Percentiles rank a stretch among this genome's conserved stretches.
Evolutionary conservation across 805 yeast species (phyloP).

Genomic region (Barnettozyma populi): DNA sequence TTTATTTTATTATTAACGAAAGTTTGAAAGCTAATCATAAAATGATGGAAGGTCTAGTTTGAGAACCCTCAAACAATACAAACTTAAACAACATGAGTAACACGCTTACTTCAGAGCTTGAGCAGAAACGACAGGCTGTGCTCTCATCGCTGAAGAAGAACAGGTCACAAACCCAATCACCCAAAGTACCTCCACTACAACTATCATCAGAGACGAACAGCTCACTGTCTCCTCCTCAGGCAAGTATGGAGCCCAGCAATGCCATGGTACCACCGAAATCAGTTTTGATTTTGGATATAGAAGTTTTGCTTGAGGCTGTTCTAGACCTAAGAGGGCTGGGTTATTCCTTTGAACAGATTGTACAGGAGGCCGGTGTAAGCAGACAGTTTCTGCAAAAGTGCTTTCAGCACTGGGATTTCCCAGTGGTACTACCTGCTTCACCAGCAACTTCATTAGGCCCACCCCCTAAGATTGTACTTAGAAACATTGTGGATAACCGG

Average conservation of each 20-base stretch:
- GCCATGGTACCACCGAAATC: background rate
- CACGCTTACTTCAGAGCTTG: constrained; percentile 12
- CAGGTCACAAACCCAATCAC: constrained; percentile 4
- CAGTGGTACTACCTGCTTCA: constrained; percentile 8
- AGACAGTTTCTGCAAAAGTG: constrained; percentile 17
- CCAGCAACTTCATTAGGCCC: background rate
- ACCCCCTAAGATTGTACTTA: background rate
- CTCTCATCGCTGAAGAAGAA: constrained; percentile 19
- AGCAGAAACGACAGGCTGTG: constrained; percentile 22
- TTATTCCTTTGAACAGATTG: constrained; percentile 18
- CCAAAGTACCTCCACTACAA: background rate
- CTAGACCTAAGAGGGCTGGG: constrained; percentile 24
- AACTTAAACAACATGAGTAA: background rate
- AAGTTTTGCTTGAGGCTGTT: constrained; percentile 14
- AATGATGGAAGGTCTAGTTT: background rate
- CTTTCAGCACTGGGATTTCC: constrained; percentile 17
- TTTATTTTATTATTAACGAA: no score
- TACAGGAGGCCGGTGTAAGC: constrained; percentile 13
- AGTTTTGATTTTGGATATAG: background rate
- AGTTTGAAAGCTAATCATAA: no score
- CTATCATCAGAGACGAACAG: background rate
- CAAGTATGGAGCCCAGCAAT: background rate
- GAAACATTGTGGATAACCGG: background rate
- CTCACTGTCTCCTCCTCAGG: background rate
- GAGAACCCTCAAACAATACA: background rate